A percentile compares a stretch with the other conserved stretches of the same genome.
These are phyloP conservation scores for Flagelloscypha sp. DNA, from an alignment of 768 basidiomycete species.

Conservation along the genomic window DNA sequence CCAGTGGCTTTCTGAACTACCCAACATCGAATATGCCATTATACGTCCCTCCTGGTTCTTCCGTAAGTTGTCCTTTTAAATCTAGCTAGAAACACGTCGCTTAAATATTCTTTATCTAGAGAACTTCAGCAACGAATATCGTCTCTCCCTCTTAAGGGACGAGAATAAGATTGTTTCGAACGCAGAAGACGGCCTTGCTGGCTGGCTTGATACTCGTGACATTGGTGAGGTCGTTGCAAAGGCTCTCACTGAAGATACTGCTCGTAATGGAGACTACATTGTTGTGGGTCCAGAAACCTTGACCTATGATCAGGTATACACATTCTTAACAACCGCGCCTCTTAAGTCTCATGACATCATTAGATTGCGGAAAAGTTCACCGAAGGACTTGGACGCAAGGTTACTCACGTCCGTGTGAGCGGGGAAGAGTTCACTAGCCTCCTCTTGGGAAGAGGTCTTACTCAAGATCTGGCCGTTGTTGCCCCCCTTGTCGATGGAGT, in stretches of 20 bases:
- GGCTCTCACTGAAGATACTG: slow-evolving; percentile 19
- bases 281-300: slow-evolving; percentile 26
- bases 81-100: not conserved
- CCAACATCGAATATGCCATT: slow-evolving; percentile 25
- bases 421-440: slow-evolving; percentile 13
- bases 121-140: slow-evolving; percentile 19
- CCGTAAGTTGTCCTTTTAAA: slow-evolving; percentile 15
- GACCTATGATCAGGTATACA: slow-evolving; percentile 21
- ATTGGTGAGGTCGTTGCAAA: slow-evolving; percentile 24
- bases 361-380: slow-evolving; percentile 21
- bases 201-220: slow-evolving; percentile 24
- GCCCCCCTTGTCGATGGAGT: slow-evolving; percentile 12
- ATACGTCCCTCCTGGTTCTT: slow-evolving; percentile 32
- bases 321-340: no score
- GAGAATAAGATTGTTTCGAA: slow-evolving; percentile 19
- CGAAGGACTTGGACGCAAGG: slow-evolving; percentile 19
- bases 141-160: slow-evolving; percentile 16
- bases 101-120: slow-evolving; percentile 14
- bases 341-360: not conserved
- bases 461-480: slow-evolving; percentile 11
- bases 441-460: slow-evolving; percentile 12
- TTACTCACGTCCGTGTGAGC: slow-evolving; percentile 18
- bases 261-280: slow-evolving; percentile 17
- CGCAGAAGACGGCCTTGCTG: slow-evolving; percentile 19
- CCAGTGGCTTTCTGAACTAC: slow-evolving; percentile 23